These are phyloP conservation scores for Nannizzia gypsea DNA, from an alignment of 2,329 filamentous ascomycete species.

Conservation along the genomic window DNA sequence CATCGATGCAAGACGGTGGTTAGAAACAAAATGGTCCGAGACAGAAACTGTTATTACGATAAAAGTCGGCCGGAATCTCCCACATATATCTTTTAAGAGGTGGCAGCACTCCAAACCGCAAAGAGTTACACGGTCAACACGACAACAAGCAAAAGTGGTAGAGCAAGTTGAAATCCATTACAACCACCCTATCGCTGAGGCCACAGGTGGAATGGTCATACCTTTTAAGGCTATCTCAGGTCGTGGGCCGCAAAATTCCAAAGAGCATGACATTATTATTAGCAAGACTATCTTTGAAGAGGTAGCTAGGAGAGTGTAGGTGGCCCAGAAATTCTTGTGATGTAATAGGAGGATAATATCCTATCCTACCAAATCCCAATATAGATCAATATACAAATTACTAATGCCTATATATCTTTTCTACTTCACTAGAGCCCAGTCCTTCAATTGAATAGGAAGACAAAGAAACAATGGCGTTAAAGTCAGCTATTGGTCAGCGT, in stretches of 20 bases:
- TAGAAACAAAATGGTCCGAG: neutral
- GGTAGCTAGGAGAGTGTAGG: neutral
- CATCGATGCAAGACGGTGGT: neutral
- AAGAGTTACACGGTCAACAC: neutral
- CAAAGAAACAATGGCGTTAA: no score
- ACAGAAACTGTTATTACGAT: neutral
- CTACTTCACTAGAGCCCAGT: no score
- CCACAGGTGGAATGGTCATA: neutral
- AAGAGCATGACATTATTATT: neutral
- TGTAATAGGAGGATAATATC: no score
- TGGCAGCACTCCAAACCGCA: neutral
- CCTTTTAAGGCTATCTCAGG: neutral
- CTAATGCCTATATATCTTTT: no score
- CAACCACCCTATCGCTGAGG: neutral
- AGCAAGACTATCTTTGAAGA: neutral
- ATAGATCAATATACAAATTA: no score
- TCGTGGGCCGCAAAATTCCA: neutral
- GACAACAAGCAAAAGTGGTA: neutral
- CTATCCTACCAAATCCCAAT: no score
- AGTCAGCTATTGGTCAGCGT: no score
- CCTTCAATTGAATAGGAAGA: no score
- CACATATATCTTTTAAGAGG: neutral
- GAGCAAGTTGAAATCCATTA: neutral
- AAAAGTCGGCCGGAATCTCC: neutral
- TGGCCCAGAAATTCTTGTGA: neutral